Evolutionary conservation across 805 yeast genomes (phyloP).

Genomic region (Myxozyma udenii): DNA sequence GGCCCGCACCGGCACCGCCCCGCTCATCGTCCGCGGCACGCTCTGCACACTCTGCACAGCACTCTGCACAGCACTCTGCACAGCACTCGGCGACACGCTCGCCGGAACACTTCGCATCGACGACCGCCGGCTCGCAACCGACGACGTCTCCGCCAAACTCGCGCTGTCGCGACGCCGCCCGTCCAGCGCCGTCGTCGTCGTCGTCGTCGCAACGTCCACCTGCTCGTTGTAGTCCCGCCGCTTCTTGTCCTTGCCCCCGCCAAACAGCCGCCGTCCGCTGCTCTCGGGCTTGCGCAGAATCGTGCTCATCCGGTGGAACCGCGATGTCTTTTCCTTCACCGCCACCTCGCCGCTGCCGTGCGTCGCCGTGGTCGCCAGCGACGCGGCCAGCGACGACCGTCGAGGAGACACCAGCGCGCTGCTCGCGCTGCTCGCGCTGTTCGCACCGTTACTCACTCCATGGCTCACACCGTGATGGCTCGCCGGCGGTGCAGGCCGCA

Average conservation of each 20-base stretch:
- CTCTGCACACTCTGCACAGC: slow-evolving; percentile 2
- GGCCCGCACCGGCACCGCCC: slow-evolving; percentile 1
- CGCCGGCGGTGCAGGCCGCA: slow-evolving; percentile 9
- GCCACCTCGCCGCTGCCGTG: neutral
- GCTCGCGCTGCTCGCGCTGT: neutral
- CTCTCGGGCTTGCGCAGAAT: slow-evolving; percentile 15
- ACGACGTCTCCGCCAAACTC: slow-evolving; percentile 6
- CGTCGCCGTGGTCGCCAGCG: neutral
- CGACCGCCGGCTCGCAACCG: slow-evolving; percentile 5
- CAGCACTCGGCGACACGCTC: too few species aligned
- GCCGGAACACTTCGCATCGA: slow-evolving; percentile 1
- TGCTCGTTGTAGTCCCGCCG: slow-evolving; percentile 5
- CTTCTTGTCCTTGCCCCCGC: slow-evolving; percentile 17
- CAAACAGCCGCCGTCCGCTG: slow-evolving; percentile 27
- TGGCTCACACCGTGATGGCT: slow-evolving; percentile 1
- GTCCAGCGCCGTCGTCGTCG: slow-evolving; percentile 3
- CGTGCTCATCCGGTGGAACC: slow-evolving; percentile 21
- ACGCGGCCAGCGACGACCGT: neutral
- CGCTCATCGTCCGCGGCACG: neutral
- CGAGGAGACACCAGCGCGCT: neutral
- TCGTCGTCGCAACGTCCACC: slow-evolving; percentile 2
- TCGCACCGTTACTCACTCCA: neutral
- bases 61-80: too few species aligned
- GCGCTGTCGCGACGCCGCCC: too few species aligned
- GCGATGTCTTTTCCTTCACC: neutral